Percentiles rank a stretch among this genome's conserved stretches.
Evolutionary conservation across 1,139 yeast species (phyloP).

Genomic region (Yamadazyma triangularis): DNA sequence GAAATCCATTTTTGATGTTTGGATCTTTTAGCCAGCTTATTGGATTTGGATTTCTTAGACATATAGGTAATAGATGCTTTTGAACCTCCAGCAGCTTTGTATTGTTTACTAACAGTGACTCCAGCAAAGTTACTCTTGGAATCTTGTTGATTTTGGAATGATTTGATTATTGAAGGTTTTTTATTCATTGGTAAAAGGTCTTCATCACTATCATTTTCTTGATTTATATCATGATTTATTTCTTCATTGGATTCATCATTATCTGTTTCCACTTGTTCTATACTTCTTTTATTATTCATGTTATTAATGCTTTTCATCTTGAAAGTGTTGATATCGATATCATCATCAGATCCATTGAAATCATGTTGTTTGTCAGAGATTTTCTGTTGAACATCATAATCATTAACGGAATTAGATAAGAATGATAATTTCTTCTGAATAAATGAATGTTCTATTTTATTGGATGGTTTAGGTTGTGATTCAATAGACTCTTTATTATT

Average conservation of each 20-base stretch:
- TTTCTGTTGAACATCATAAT: conserved; percentile 29
- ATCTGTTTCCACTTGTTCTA: conserved; percentile 12
- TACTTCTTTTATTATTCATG: conserved; percentile 17
- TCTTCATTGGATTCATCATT: conserved; percentile 10
- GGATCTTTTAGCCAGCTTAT: not conserved
- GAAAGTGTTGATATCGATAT: conserved; percentile 43
- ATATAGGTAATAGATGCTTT: conserved; percentile 57
- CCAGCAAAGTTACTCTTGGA: conserved; percentile 43
- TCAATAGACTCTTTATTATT: too few species aligned
- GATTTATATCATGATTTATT: conserved; percentile 9
- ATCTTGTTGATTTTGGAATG: conserved; percentile 38
- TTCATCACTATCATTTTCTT: conserved; percentile 21
- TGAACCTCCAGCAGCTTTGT: conserved; percentile 53
- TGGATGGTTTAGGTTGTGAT: conserved; percentile 1
- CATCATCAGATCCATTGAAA: conserved; percentile 28
- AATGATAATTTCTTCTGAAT: conserved; percentile 65
- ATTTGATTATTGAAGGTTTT: conserved; percentile 45
- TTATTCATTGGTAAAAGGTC: conserved; percentile 31
- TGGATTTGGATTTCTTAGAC: conserved; percentile 24
- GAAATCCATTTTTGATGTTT: not conserved
- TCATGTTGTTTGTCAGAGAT: conserved; percentile 33
- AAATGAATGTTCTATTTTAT: conserved; percentile 46
- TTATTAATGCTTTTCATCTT: conserved; percentile 40
- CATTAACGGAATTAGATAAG: conserved; percentile 33
- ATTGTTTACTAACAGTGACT: conserved; percentile 53